phyloP scores from a whole-genome alignment of 2,329 filamentous ascomycete genomes.

The Claviceps sp. region DNA sequence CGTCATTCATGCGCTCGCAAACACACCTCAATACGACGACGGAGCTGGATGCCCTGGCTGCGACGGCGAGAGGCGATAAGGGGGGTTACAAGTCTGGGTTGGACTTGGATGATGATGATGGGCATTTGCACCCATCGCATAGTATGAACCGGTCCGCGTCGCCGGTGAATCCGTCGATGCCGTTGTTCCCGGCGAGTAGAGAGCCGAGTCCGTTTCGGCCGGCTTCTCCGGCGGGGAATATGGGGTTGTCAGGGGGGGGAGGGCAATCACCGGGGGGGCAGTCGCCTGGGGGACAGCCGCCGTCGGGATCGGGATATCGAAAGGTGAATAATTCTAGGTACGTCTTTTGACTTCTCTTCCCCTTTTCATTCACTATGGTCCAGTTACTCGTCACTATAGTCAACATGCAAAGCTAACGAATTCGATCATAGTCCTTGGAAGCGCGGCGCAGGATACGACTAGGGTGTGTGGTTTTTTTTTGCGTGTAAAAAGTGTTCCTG shows the following conservation, averaged over 20 bases:
- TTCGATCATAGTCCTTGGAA: slow-evolving; percentile 26
- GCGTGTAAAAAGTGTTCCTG: not conserved
- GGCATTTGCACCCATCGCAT: slow-evolving; percentile 25
- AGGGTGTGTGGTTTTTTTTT: slow-evolving; percentile 6
- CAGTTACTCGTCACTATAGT: not conserved
- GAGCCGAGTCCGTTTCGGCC: slow-evolving; percentile 23
- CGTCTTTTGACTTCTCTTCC: not conserved
- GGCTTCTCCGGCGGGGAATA: slow-evolving; percentile 21
- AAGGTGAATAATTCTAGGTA: slow-evolving; percentile 29
- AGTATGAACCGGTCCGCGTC: slow-evolving; percentile 12
- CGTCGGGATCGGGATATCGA: slow-evolving; percentile 15
- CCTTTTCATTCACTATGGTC: too few relatives aligned
- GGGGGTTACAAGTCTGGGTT: slow-evolving; percentile 21
- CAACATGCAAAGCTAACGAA: not conserved
- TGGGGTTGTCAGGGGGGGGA: not conserved
- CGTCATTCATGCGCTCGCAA: slow-evolving; percentile 93
- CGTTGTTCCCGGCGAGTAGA: slow-evolving; percentile 27
- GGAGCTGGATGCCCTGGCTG: slow-evolving; percentile 78
- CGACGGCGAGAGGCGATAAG: slow-evolving; percentile 70
- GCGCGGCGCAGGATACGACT: slow-evolving; percentile 31
- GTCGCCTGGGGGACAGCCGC: too few relatives aligned
- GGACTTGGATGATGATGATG: slow-evolving; percentile 29
- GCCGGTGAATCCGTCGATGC: slow-evolving; percentile 29
- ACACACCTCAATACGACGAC: slow-evolving; percentile 62
- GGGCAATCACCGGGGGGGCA: not conserved